Base-by-base conservation (phyloP, 345 rosid species). In the Eucalyptus rudis region DNA sequence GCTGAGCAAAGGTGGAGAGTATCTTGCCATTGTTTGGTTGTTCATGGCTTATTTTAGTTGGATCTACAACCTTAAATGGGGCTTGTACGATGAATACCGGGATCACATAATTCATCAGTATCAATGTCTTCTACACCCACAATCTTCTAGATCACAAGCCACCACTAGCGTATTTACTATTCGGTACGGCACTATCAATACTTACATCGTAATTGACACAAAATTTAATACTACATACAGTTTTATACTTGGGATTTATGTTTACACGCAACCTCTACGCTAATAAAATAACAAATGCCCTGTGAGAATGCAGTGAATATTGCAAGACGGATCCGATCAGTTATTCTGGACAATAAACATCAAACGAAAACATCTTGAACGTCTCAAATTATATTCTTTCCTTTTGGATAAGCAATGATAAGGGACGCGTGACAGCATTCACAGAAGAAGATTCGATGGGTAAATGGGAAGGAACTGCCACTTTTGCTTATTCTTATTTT, bases 321-420 rank as follows among this genome's bases (percentile, higher is more conserved):
- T 76, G 8, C 47, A 12, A 7, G 8, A 36, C 8, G 4, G 4
- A 76, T 76, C 27, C 2, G 27, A 76, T 36, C 83, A 5, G 1
- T 20, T 24, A 20, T 76, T 36, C 47, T 10, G 4, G 15, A 36
- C 8, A 19, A 76, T 76, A 64, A 64, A 64, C 76, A 29, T 64
- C 20, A 7, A 31, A 64, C 71, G 25, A 52, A 64, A 33, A 64
- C 6, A 64, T n/a, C 76, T 64, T 1, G 20, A 64, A 64, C 20
- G 17, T 64, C 40, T 64, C 10, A n/a, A n/a, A 64, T n/a, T 10
- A 7, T n/a, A 7, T 16, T 64, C 76, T 64, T 64, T 13, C 20
- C 40, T 0, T 14, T n/a, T n/a, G 76, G 36, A 64, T 7, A 15
- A n/a, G 76, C 20, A n/a, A n/a, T 1, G 0, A 14, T 64, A 13